Conservation (phyloP, 495 filamentous ascomycete species). For the Aspergillus campestris region DNA sequence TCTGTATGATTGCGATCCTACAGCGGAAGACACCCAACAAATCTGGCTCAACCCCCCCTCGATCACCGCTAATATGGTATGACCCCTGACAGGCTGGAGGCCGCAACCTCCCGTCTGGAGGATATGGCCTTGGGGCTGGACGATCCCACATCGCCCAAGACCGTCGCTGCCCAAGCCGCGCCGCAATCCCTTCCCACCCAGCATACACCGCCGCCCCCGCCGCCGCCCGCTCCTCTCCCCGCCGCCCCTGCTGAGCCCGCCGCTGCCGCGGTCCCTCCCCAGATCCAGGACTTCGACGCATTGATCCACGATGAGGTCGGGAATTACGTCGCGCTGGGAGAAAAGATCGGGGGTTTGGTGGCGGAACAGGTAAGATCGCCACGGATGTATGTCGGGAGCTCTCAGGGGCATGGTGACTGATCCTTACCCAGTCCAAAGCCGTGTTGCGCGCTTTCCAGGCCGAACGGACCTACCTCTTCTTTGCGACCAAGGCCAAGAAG, state of each 20-base stretch:
- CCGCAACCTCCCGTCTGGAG: conserved; percentile 90
- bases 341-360: conserved; percentile 65
- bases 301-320: conserved; percentile 68
- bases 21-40: no score
- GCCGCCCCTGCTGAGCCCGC: conserved; percentile 37
- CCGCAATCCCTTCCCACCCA: conserved; percentile 27
- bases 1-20: background rate
- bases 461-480: conserved; percentile 77
- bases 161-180: conserved; percentile 29
- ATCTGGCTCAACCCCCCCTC: background rate
- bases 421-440: conserved; percentile 41
- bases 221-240: conserved; percentile 31
- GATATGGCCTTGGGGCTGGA: conserved; percentile 77
- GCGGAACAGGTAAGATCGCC: conserved; percentile 60
- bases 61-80: conserved; percentile 18
- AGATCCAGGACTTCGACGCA: conserved; percentile 76
- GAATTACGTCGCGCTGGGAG: conserved; percentile 69
- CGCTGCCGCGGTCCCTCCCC: conserved; percentile 57
- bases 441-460: conserved; percentile 65
- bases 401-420: conserved; percentile 2
- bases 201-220: conserved; percentile 28
- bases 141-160: conserved; percentile 44
- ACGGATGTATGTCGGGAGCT: background rate
- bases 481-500: conserved; percentile 87
- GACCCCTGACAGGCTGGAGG: conserved; percentile 68